Conservation (phyloP, 345 rosid genomes). For the Citrus trifoliata region DNA sequence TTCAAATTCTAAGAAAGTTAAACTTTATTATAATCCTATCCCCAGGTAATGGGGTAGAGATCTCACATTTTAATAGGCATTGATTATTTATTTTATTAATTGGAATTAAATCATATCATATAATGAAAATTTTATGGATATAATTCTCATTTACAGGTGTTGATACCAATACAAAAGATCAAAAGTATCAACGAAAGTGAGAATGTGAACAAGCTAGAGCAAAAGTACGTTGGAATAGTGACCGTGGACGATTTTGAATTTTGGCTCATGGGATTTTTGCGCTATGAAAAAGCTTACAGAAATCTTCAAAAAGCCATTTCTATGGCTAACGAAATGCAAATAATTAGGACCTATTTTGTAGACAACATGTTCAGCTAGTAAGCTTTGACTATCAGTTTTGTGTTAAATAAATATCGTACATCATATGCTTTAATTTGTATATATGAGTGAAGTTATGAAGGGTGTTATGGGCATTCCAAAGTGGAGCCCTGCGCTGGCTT, state of each 20-base stretch:
- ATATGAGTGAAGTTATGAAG: too few relatives aligned
- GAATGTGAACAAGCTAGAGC: constrained; percentile 33
- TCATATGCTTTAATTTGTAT: too few relatives aligned
- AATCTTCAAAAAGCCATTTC: constrained; percentile 32
- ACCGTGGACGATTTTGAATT: constrained; percentile 37
- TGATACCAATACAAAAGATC: constrained; percentile 35
- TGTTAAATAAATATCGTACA: too few relatives aligned
- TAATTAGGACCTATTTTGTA: background rate
- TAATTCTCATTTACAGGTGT: constrained; percentile 22
- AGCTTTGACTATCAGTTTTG: too few relatives aligned
- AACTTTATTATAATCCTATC: too few relatives aligned
- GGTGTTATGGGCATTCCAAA: too few relatives aligned
- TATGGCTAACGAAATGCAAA: background rate
- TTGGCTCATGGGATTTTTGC: constrained; percentile 44
- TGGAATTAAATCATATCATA: too few relatives aligned
- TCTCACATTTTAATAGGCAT: too few relatives aligned
- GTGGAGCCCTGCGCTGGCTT: too few relatives aligned
- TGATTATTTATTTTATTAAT: too few relatives aligned
- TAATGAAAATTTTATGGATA: background rate
- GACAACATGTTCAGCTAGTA: background rate
- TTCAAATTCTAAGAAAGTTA: too few relatives aligned
- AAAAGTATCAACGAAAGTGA: constrained; percentile 17
- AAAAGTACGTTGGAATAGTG: constrained; percentile 33
- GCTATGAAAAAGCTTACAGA: constrained; percentile 34
- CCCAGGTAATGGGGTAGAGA: too few relatives aligned